Evolutionary conservation across 1,284 basidiomycete genomes (phyloP).

Genomic region (Cryptococcus sp.): DNA sequence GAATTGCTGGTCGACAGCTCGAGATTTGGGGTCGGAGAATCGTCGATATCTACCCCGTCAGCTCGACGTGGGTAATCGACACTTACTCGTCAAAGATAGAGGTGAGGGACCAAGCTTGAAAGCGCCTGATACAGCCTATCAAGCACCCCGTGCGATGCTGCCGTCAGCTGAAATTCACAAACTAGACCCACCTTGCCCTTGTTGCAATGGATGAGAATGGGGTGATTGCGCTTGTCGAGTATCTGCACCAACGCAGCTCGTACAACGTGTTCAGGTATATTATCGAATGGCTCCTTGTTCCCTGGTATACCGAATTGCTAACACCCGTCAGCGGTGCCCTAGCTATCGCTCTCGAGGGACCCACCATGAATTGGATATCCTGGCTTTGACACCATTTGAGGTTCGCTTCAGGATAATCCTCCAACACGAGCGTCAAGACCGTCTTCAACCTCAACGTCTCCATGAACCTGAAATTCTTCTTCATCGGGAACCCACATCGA

Average conservation of each 20-base stretch:
- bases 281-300: constrained; percentile 53
- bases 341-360: constrained; percentile 5
- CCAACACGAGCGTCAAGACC: constrained; percentile 53
- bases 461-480: constrained; percentile 53
- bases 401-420: constrained; percentile 54
- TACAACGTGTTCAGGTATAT: constrained; percentile 54
- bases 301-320: constrained; percentile 55
- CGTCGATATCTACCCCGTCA: constrained; percentile 44
- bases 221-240: constrained; percentile 53
- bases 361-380: constrained; percentile 44
- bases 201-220: constrained; percentile 56
- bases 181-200: constrained; percentile 51
- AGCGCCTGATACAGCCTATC: constrained; percentile 52
- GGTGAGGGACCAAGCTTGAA: constrained; percentile 53
- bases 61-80: neutral
- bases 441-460: constrained; percentile 51
- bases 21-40: constrained; percentile 51
- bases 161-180: neutral
- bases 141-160: constrained; percentile 55
- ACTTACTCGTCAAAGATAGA: constrained; percentile 53
- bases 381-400: constrained; percentile 47
- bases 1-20: constrained; percentile 54
- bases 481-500: constrained; percentile 51
- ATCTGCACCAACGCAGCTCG: constrained; percentile 52
- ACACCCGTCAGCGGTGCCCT: neutral